These are phyloP conservation scores for Erucastrum elatum DNA, from an alignment of 345 rosid species.

Conservation along the genomic window DNA sequence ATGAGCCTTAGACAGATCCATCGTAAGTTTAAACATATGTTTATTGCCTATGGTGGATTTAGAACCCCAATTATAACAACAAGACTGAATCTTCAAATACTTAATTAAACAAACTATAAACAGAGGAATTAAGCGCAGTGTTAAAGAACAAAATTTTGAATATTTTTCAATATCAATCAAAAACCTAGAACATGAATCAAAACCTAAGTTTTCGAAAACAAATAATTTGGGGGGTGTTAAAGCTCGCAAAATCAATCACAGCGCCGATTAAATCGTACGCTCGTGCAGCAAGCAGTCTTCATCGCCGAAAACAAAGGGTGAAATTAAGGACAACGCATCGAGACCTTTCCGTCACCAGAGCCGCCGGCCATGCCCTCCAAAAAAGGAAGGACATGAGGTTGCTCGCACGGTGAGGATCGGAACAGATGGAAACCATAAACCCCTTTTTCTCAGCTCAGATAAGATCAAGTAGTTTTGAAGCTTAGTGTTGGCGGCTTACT, in stretches of 20 bases:
- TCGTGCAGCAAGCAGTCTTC: conserved; percentile 86
- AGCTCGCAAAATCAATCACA: conserved; percentile 74
- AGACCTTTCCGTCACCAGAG: conserved; percentile 38
- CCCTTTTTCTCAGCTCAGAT: conserved; percentile 65
- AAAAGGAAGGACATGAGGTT: not conserved
- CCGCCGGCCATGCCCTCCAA: conserved; percentile 45
- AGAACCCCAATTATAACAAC: not conserved
- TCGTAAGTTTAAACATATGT: not conserved
- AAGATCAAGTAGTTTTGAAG: conserved; percentile 69
- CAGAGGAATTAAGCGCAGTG: not conserved
- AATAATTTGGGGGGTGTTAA: not conserved
- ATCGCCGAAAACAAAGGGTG: conserved; percentile 51
- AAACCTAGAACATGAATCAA: not conserved
- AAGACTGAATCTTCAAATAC: not conserved
- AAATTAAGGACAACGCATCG: not conserved
- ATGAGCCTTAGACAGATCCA: not conserved
- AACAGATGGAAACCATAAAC: not conserved
- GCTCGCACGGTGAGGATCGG: conserved; percentile 28
- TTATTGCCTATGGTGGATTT: no score
- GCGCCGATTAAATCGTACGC: conserved; percentile 44
- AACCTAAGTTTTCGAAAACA: not conserved
- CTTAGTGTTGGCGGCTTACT: not conserved
- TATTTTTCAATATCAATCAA: not conserved
- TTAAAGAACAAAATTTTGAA: not conserved
- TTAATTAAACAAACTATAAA: not conserved